phyloP scores from a whole-genome alignment of 192 early-diverging fungal species.

The Linnemannia hyalina region DNA sequence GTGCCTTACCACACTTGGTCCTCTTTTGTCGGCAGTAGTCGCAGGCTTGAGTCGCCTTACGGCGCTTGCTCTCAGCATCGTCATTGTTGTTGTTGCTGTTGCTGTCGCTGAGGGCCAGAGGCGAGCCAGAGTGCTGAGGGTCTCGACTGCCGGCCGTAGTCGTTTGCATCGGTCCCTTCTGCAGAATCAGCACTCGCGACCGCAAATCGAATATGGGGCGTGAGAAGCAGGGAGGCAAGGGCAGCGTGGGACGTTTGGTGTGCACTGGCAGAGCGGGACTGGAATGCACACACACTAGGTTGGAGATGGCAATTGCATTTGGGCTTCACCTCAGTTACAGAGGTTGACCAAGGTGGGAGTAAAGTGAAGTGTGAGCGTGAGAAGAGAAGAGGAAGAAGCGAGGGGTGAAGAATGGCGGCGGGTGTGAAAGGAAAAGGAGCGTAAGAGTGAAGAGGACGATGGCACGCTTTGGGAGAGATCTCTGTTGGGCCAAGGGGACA shows the following conservation, averaged over 20 bases:
- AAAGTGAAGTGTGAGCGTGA: neutral
- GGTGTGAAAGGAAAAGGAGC: neutral
- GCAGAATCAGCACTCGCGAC: neutral
- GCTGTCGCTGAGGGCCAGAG: no score
- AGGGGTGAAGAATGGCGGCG: neutral
- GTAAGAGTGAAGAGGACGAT: neutral
- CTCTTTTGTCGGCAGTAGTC: conserved; percentile 14
- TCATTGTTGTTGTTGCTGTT: neutral
- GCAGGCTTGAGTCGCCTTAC: conserved; percentile 9
- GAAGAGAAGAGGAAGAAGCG: neutral
- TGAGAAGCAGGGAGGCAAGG: neutral
- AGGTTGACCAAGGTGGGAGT: neutral
- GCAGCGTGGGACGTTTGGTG: neutral
- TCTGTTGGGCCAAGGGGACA: no score
- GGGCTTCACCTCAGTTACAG: neutral
- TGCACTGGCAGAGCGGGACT: neutral
- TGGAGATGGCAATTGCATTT: neutral
- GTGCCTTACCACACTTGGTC: conserved; percentile 11
- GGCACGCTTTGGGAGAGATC: no score
- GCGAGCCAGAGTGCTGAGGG: neutral
- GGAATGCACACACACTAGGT: neutral
- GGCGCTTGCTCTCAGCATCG: neutral
- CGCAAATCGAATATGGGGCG: neutral
- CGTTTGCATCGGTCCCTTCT: neutral
- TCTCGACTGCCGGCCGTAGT: neutral